phyloP scores from a whole-genome alignment of 306 rosid species.

The Pyrus betulifolia region DNA sequence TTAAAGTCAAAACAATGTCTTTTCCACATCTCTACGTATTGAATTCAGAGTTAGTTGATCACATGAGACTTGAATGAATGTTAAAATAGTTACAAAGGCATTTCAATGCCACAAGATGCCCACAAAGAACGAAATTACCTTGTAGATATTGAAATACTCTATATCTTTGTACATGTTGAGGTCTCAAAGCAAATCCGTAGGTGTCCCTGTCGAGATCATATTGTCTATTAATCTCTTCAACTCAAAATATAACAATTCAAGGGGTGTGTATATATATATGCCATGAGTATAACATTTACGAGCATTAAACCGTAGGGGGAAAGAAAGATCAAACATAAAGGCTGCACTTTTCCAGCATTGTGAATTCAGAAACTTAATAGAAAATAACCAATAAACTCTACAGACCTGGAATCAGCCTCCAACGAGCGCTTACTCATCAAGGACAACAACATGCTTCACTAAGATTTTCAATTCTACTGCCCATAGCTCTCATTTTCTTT shows the following conservation, averaged over 20 bases:
- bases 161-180: conserved; percentile 76
- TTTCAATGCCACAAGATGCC: background rate
- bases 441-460: conserved; percentile 93
- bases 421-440: conserved; percentile 84
- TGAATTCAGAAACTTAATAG: background rate
- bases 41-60: background rate
- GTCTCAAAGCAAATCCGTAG: conserved; percentile 93
- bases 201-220: conserved; percentile 51
- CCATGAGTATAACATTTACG: background rate
- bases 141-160: conserved; percentile 60
- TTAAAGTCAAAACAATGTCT: background rate
- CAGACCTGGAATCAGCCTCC: conserved; percentile 95
- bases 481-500: conserved; percentile 53
- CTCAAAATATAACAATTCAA: background rate
- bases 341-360: background rate
- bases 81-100: background rate
- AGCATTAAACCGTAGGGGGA: background rate
- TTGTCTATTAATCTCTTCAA: background rate
- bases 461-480: conserved; percentile 43
- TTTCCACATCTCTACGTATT: background rate
- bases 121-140: conserved; percentile 34
- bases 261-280: background rate
- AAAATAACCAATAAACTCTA: background rate
- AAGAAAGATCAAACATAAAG: background rate
- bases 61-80: background rate